Evolutionary conservation across 176 grass and related monocot genomes (phyloP).

Genomic region (Carex myosuroides): DNA sequence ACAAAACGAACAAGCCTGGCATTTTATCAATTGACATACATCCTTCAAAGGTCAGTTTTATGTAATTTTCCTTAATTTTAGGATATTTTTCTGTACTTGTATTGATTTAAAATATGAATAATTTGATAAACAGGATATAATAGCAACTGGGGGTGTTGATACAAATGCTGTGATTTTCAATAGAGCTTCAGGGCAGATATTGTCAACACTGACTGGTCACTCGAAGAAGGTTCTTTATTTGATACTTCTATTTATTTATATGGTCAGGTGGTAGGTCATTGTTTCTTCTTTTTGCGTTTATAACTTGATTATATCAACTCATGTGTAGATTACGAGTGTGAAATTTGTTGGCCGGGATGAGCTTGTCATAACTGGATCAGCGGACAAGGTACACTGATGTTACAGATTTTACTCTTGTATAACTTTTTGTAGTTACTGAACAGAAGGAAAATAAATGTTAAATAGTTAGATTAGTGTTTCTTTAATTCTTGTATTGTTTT

Average conservation of each 20-base stretch:
- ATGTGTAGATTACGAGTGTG: slow-evolving; percentile 71
- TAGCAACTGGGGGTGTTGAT: slow-evolving; percentile 90
- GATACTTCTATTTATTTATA: neutral
- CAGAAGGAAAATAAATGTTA: neutral
- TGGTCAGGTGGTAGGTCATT: neutral
- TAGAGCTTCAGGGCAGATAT: slow-evolving; percentile 82
- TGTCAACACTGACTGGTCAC: slow-evolving; percentile 82
- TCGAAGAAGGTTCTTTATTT: slow-evolving; percentile 73
- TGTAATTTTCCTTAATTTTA: neutral
- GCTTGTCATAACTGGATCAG: slow-evolving; percentile 70
- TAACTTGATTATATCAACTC: neutral
- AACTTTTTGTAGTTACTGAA: neutral
- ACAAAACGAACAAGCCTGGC: slow-evolving; percentile 95
- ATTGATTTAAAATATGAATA: slow-evolving; percentile 25
- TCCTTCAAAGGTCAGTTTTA: slow-evolving; percentile 73
- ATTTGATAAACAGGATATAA: slow-evolving; percentile 59
- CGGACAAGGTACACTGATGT: slow-evolving; percentile 65
- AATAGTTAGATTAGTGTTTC: slow-evolving; percentile 26
- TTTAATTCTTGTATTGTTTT: neutral
- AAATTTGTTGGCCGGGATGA: slow-evolving; percentile 82
- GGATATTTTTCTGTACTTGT: neutral
- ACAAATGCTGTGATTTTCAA: slow-evolving; percentile 94
- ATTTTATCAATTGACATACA: slow-evolving; percentile 93
- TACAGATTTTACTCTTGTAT: neutral
- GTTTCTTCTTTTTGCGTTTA: neutral